phyloP scores from a whole-genome alignment of 225 moss, liverwort and hornwort species.

The Antitrichia curtipendula region DNA sequence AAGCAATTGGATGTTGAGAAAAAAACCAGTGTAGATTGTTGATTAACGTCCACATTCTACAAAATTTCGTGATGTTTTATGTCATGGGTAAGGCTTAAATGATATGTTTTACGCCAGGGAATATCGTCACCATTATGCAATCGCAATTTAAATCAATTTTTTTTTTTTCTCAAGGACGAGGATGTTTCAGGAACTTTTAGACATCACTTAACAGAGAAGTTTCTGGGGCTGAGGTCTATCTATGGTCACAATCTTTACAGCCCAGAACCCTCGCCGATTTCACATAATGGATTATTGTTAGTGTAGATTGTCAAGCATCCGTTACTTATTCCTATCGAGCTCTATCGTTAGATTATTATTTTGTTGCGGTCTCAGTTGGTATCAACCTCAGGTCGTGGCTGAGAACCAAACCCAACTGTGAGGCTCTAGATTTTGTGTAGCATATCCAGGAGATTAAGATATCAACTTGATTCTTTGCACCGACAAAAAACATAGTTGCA shows the following conservation, averaged over 20 bases:
- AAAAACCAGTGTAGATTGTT: background rate
- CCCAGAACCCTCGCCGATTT: background rate
- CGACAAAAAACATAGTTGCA: background rate
- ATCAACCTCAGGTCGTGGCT: background rate
- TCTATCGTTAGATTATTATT: background rate
- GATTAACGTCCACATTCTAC: background rate
- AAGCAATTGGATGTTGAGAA: background rate
- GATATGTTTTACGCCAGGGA: background rate
- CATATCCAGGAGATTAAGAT: background rate
- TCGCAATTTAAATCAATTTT: background rate
- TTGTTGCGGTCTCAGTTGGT: background rate
- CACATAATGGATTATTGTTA: background rate
- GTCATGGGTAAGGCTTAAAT: background rate
- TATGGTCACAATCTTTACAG: background rate
- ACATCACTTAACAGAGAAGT: background rate
- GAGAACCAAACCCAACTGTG: background rate
- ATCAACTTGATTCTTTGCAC: background rate
- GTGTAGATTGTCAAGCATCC: background rate
- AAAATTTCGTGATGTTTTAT: background rate
- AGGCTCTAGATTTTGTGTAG: background rate
- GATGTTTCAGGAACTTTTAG: background rate
- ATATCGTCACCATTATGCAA: background rate
- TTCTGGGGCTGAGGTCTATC: background rate
- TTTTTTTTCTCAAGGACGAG: background rate
- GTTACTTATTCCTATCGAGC: background rate